Evolutionary conservation across 805 yeast species (phyloP).

Genomic region (Candida boidinii): DNA sequence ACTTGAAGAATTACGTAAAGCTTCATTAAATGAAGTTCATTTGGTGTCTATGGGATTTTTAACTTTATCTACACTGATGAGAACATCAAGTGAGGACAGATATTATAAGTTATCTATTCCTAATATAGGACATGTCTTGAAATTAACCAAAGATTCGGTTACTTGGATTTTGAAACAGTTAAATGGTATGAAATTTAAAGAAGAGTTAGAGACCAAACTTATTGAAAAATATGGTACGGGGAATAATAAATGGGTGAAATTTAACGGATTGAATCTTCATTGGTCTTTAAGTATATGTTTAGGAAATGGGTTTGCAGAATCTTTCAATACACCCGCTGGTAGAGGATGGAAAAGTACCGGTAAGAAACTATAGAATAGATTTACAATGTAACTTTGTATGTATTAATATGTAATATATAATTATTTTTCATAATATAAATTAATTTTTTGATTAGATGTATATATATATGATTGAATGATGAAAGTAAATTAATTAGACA

Average conservation of each 20-base stretch:
- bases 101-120: constrained; percentile 42
- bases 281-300: constrained; percentile 44
- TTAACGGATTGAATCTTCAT: constrained; percentile 38
- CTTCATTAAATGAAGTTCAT: no score
- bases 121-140: constrained; percentile 39
- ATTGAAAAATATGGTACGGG: constrained; percentile 37
- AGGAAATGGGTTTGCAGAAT: constrained; percentile 45
- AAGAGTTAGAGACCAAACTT: constrained; percentile 33
- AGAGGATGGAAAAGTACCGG: constrained; percentile 45
- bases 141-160: constrained; percentile 34
- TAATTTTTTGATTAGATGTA: no score
- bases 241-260: constrained; percentile 35
- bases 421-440: no score
- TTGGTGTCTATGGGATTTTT: constrained; percentile 35
- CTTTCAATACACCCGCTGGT: constrained; percentile 45
- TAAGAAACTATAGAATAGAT: constrained; percentile 5
- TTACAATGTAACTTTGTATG: neutral
- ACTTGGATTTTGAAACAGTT: constrained; percentile 33
- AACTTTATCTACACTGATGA: constrained; percentile 27
- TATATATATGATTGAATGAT: no score
- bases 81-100: constrained; percentile 23
- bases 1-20: no score
- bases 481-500: no score
- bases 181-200: constrained; percentile 29
- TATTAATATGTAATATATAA: neutral